Evolutionary conservation across 2,329 filamentous ascomycete genomes (phyloP).

Genomic region (Scopulariopsis brevicaulis): DNA sequence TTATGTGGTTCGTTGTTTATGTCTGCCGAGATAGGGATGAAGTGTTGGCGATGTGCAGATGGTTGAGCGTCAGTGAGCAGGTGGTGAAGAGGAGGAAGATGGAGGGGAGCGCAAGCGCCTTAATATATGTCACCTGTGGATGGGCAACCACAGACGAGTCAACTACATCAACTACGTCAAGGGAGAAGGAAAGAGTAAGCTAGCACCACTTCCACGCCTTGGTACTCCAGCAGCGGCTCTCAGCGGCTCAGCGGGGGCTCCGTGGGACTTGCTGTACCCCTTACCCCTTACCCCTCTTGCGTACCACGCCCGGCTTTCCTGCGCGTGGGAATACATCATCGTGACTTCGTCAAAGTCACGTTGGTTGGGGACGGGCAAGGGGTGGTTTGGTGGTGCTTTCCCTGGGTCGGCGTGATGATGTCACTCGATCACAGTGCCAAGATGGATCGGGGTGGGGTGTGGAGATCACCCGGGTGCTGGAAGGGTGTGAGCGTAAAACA

Average conservation of each 20-base stretch:
- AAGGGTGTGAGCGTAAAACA: background rate
- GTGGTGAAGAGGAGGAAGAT: background rate
- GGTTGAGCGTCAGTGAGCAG: background rate
- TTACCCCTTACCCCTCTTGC: background rate
- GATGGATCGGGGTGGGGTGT: background rate
- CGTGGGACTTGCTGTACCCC: background rate
- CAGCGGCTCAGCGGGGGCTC: background rate
- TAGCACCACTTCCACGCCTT: background rate
- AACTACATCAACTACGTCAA: background rate
- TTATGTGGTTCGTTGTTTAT: background rate
- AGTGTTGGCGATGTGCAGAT: background rate
- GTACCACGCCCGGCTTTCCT: background rate
- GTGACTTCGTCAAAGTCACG: slow-evolving; percentile 1
- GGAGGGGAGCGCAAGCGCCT: background rate
- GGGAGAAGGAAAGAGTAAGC: background rate
- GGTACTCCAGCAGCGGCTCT: background rate
- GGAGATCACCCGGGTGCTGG: background rate
- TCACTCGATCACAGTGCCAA: background rate
- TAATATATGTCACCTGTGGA: background rate
- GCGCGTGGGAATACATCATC: slow-evolving; percentile 3
- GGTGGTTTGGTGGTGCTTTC: background rate
- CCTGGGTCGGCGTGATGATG: background rate
- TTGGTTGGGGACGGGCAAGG: background rate
- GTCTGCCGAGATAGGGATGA: slow-evolving; percentile 4
- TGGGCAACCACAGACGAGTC: background rate